Percentiles rank a stretch among this genome's conserved stretches.
Evolutionary conservation across 2,329 filamentous ascomycete species (phyloP).

Genomic region (Colletotrichum liaoningense): DNA sequence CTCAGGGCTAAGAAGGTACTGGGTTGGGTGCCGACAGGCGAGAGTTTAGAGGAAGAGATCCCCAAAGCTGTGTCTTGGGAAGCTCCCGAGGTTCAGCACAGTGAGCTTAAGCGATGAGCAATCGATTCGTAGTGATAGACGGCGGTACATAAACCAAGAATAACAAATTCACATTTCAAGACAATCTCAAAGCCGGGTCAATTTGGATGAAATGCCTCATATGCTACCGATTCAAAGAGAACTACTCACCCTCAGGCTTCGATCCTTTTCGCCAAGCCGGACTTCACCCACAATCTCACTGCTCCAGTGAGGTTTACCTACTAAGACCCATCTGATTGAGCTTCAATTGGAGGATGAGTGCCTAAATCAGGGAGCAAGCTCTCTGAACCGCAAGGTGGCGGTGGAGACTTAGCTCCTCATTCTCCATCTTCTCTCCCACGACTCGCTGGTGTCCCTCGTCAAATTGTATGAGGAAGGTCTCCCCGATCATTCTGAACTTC

Average conservation of each 20-base stretch:
- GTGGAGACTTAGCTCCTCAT: slow-evolving; percentile 12
- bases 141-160: not conserved
- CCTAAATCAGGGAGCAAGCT: not conserved
- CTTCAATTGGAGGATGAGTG: not conserved
- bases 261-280: not conserved
- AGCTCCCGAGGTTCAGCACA: not conserved
- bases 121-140: not conserved
- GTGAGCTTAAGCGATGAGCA: not conserved
- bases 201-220: rapidly evolving
- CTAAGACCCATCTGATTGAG: not conserved
- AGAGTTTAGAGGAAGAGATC: slow-evolving; percentile 58
- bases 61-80: slow-evolving; percentile 42
- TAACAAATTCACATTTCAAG: not conserved
- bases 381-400: too few relatives aligned
- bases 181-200: not conserved
- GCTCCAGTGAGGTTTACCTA: not conserved
- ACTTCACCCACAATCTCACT: not conserved
- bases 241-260: not conserved
- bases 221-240: not conserved
- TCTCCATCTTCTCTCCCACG: not conserved
- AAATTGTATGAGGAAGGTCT: slow-evolving; percentile 2
- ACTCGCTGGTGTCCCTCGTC: not conserved
- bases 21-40: slow-evolving; percentile 64
- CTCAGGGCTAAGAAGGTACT: slow-evolving; percentile 63
- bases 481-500: not conserved